These are phyloP conservation scores for Panaeolus cyanescens DNA, from an alignment of 768 basidiomycete genomes.

Conservation along the genomic window DNA sequence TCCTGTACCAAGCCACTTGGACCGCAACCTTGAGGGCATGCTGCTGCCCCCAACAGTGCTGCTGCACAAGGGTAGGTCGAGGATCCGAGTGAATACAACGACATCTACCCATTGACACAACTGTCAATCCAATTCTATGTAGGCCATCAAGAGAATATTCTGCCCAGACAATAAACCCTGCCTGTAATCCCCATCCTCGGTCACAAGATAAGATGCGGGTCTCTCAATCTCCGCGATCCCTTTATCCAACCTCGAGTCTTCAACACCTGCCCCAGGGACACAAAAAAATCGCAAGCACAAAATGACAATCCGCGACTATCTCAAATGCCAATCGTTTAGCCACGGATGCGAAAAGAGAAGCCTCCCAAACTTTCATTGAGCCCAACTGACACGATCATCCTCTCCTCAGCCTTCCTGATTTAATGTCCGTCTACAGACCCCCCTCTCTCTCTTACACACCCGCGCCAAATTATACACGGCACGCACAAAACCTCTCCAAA, in stretches of 20 bases:
- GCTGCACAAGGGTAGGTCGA: background rate
- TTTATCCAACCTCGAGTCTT: background rate
- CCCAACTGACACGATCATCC: background rate
- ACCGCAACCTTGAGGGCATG: background rate
- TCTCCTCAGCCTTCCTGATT: background rate
- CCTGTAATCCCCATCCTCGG: background rate
- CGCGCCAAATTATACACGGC: background rate
- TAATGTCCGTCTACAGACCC: conserved; percentile 1
- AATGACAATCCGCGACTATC: too few relatives aligned
- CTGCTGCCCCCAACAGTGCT: background rate
- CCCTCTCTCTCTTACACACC: background rate
- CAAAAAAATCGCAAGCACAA: too few relatives aligned
- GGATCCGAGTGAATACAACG: background rate
- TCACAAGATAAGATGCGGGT: background rate
- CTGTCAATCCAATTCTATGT: background rate
- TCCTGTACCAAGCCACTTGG: background rate
- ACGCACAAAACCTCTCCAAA: background rate
- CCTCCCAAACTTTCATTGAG: too few relatives aligned
- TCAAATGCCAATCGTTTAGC: too few relatives aligned
- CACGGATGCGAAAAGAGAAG: too few relatives aligned
- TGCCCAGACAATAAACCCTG: background rate
- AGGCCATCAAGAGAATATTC: background rate
- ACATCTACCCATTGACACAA: background rate
- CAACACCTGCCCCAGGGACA: too few relatives aligned
- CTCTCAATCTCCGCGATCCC: background rate